A percentile compares a stretch with the other conserved stretches of the same genome.
phyloP scores from a whole-genome alignment of 345 rosid genomes.

The Melastoma malabathricum region DNA sequence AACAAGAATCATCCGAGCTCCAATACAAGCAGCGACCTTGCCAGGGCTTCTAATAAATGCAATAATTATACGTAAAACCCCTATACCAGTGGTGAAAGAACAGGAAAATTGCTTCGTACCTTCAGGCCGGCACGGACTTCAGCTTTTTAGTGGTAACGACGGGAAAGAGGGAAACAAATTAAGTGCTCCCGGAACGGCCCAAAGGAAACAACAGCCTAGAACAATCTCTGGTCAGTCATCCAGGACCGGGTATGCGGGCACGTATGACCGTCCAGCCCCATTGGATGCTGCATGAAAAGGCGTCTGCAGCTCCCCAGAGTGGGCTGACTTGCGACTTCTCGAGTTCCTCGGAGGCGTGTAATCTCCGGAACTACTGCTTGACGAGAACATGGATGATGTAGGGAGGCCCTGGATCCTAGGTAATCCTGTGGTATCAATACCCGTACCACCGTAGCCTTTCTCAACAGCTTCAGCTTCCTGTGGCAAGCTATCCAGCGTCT shows the following conservation, averaged over 20 bases:
- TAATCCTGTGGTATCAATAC: slow-evolving; percentile 55
- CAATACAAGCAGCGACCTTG: too few relatives aligned
- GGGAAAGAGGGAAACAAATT: neutral
- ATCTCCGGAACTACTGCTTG: slow-evolving; percentile 38
- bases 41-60: too few relatives aligned
- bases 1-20: too few relatives aligned
- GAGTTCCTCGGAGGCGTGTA: slow-evolving; percentile 47
- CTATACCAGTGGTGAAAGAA: too few relatives aligned
- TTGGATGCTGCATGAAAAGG: slow-evolving; percentile 52
- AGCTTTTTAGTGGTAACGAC: too few relatives aligned
- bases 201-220: slow-evolving; percentile 6
- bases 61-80: too few relatives aligned
- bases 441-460: slow-evolving; percentile 50
- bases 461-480: slow-evolving; percentile 80
- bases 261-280: slow-evolving; percentile 31
- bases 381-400: slow-evolving; percentile 40
- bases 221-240: slow-evolving; percentile 30
- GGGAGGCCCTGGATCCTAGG: slow-evolving; percentile 74
- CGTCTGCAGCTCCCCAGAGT: slow-evolving; percentile 59
- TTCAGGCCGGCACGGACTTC: too few relatives aligned
- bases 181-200: neutral
- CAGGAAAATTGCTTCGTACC: too few relatives aligned
- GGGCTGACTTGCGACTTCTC: slow-evolving; percentile 49
- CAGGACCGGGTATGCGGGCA: slow-evolving; percentile 45
- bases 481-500: slow-evolving; percentile 95